A percentile compares a stretch with the other conserved stretches of the same genome.
Evolutionary conservation across 495 filamentous ascomycete genomes (phyloP).

Genomic region (Lophiostoma macrostomum): DNA sequence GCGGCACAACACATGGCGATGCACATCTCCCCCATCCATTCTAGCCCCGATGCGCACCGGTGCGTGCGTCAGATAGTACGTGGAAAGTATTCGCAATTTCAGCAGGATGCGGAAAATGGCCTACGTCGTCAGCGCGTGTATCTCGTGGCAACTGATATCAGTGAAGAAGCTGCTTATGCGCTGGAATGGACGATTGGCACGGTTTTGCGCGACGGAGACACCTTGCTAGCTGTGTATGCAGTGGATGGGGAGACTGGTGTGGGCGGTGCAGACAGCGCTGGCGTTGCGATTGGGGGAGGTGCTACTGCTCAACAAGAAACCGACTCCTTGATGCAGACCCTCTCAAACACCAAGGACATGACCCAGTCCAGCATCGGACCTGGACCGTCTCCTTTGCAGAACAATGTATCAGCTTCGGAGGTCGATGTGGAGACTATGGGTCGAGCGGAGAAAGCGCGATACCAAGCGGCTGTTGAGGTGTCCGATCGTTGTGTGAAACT

Average conservation of each 20-base stretch:
- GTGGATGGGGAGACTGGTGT: constrained; percentile 79
- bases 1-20: constrained; percentile 81
- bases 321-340: constrained; percentile 45
- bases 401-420: constrained; percentile 15
- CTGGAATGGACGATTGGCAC: constrained; percentile 97
- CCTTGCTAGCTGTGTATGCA: constrained; percentile 85
- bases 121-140: constrained; percentile 77
- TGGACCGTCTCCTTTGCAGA: constrained; percentile 28
- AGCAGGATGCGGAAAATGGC: constrained; percentile 70
- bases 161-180: constrained; percentile 88
- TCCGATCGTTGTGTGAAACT: constrained; percentile 76
- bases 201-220: constrained; percentile 92
- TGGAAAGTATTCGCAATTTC: constrained; percentile 73
- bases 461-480: constrained; percentile 70
- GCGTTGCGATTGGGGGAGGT: constrained; percentile 55
- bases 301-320: constrained; percentile 70
- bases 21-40: constrained; percentile 71
- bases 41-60: constrained; percentile 70
- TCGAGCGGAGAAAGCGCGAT: constrained; percentile 69
- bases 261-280: constrained; percentile 36
- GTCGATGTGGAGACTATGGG: constrained; percentile 27
- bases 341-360: constrained; percentile 27
- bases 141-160: constrained; percentile 87
- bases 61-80: constrained; percentile 84
- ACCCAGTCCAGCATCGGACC: constrained; percentile 8